Base-by-base conservation (phyloP, 257 asterid species). In the Lithospermum erythrorhizon region DNA sequence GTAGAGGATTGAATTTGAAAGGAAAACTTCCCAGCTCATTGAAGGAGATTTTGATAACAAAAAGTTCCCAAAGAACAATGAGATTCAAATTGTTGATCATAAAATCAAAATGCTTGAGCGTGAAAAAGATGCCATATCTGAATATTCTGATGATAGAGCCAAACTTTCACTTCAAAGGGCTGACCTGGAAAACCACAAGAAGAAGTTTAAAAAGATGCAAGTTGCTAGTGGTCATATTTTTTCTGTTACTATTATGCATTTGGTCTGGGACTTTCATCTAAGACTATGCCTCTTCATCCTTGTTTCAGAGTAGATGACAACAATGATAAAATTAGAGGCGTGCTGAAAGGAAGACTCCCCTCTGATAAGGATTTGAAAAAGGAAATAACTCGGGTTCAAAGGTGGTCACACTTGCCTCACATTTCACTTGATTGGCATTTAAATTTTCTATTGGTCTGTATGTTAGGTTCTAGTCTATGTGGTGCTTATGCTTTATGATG, bases 271-370 rank as follows among this genome's bases (percentile, higher is more conserved):
- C 59, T 23, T 61, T 21, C 35, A 21, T 37, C 45, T 57, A 37
- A 41, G 49, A 41, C 49, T 41, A 13, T 14, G 49, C 32, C 21
- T 23, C 63, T 80, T 55, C 56, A 51, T 55, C 67, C 18, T 66
- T 37, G 67, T 67, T 67, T 65, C 78, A 91, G 98, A 78, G 72
- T 88, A 70, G 94, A 91, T 68, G 97, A 91, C 62, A 65, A 74
- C 78, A 86, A 80, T 78, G 98, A 84, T 65, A 82, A 77, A 71
- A 72, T 91, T 63, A 79, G 90, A 76, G 91, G 77, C 64, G 84
- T 86, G 68, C 75, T 91, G 76, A 91, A 91, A 79, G 98, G 98
- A 76, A 91, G 95, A 80, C 73, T 86, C 73, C 98, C 98, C 29
- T 82, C 84, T 65, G 95, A 86, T 69, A 91, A 81, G 79, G 97